Conservation (phyloP, 1,284 basidiomycete genomes). For the Kwoniella shivajii region DNA sequence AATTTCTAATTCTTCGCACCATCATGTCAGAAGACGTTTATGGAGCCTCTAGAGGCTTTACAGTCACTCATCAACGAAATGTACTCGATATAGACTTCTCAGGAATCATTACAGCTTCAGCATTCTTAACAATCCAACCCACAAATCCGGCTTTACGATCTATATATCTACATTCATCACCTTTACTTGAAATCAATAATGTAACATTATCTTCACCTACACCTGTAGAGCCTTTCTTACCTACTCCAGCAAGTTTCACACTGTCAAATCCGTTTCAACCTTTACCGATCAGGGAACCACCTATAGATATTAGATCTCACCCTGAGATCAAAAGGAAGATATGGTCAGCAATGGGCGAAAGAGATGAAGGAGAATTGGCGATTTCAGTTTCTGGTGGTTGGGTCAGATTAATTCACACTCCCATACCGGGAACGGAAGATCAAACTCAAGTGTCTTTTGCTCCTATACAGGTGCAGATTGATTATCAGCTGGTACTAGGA, state of each 20-base stretch:
- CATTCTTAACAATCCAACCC: slow-evolving; percentile 49
- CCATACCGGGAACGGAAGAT: slow-evolving; percentile 17
- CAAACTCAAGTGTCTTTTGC: slow-evolving; percentile 35
- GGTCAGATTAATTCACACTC: slow-evolving; percentile 54
- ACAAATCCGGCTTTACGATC: slow-evolving; percentile 45
- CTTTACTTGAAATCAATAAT: slow-evolving; percentile 42
- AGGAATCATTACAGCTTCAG: slow-evolving; percentile 43
- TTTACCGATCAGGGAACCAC: slow-evolving; percentile 37
- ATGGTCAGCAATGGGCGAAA: slow-evolving; percentile 85
- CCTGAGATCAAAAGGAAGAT: slow-evolving; percentile 91
- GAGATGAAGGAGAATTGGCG: slow-evolving; percentile 90
- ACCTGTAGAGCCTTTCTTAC: slow-evolving; percentile 48
- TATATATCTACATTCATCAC: slow-evolving; percentile 50
- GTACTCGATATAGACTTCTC: slow-evolving; percentile 52
- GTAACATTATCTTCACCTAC: slow-evolving; percentile 51
- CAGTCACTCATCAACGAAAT: slow-evolving; percentile 45
- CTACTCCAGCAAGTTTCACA: slow-evolving; percentile 71
- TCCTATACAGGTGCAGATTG: slow-evolving; percentile 50
- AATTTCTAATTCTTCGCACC: too few species aligned
- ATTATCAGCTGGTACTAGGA: slow-evolving; percentile 46
- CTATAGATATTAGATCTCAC: slow-evolving; percentile 80
- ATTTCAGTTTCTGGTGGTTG: slow-evolving; percentile 85
- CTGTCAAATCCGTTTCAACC: slow-evolving; percentile 62
- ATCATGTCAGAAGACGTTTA: slow-evolving; percentile 14
- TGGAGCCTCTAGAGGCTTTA: slow-evolving; percentile 14